Base-by-base conservation (phyloP, 2,329 filamentous ascomycete genomes). In the Colletotrichum cordylinicola region DNA sequence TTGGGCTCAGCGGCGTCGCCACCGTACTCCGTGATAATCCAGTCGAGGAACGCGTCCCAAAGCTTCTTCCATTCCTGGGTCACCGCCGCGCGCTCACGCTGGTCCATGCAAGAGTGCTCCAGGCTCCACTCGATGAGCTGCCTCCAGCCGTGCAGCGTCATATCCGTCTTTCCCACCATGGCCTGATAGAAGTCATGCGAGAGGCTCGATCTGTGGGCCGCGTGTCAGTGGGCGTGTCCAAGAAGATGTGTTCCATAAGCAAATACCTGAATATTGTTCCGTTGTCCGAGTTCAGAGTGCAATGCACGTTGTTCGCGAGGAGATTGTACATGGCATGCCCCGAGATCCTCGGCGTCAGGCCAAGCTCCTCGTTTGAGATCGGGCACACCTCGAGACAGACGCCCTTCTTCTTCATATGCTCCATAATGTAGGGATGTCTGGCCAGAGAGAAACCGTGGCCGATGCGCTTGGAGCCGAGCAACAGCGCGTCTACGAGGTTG, bases 151-250 rank as follows among this genome's bases (percentile, higher is more conserved):
- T 91, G 91, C 0, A 96, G 83, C 21, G 88, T 90, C 89, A 95
- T 94, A 73, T 91, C 88, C 15, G 88, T 86, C 60, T 91, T 91
- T 64, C 94, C 94, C 9, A 94, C 89, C 87, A 95, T 91, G 74
- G 93, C 89, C 81, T 96, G 94, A 81, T 95, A 95, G 81, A 95
- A 95, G 80, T 96, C 94, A 78, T 95, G 93, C 1, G 92, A 93
- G 58, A 95, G 87, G 3, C 92, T 92, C 16, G 93, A 94, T 77
- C 92, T 94, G 73, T 64, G 29, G 29, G 29, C 8, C 29, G 8
- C 29, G 29, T 31, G 29, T 31, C 29, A 31, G 29, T 31, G 8
- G 7, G 29, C 29, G 29, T 8, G 29, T 31, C 6, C 2, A 8
- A 7, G 6, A 31, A 31, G 29, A 31, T 31, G 29, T 31, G 31